These are phyloP conservation scores for Penicillium sp. DNA, from an alignment of 2,329 filamentous ascomycete genomes.

Conservation along the genomic window DNA sequence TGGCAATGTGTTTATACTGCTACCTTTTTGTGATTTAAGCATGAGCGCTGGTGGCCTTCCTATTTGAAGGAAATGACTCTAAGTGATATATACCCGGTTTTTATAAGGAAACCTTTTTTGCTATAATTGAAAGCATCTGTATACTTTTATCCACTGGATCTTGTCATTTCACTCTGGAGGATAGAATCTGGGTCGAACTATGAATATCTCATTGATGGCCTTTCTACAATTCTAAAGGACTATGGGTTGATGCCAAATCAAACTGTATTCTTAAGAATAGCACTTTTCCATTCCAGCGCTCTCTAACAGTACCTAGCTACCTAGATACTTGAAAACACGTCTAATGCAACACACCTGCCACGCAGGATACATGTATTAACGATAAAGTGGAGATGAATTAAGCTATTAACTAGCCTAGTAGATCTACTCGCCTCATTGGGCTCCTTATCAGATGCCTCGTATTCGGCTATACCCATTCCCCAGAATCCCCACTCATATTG, in stretches of 20 bases:
- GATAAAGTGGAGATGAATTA: constrained; percentile 3
- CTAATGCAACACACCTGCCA: no score
- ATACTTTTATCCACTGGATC: neutral
- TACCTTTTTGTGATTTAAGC: constrained; percentile 10
- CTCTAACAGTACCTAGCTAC: no score
- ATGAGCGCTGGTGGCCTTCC: constrained; percentile 14
- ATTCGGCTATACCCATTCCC: constrained; percentile 4
- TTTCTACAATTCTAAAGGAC: neutral
- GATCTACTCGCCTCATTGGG: constrained; percentile 4
- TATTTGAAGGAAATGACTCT: constrained; percentile 5
- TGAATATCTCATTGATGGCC: neutral
- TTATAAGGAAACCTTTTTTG: constrained; percentile 2
- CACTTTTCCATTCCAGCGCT: no score
- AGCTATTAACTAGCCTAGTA: constrained; percentile 1
- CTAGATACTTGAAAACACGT: no score
- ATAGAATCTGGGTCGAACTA: neutral
- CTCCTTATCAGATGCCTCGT: neutral
- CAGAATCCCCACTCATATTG: neutral
- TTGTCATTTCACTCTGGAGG: neutral
- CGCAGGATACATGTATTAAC: constrained; percentile 2
- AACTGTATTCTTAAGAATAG: no score
- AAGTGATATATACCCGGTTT: constrained; percentile 19
- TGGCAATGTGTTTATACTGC: constrained; percentile 6
- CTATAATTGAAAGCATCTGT: constrained; percentile 8
- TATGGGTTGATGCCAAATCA: no score